Evolutionary conservation across 192 early-diverging fungal species (phyloP), one percentile per base, ranked within the genome.

Genomic region (Podila minutissima): DNA sequence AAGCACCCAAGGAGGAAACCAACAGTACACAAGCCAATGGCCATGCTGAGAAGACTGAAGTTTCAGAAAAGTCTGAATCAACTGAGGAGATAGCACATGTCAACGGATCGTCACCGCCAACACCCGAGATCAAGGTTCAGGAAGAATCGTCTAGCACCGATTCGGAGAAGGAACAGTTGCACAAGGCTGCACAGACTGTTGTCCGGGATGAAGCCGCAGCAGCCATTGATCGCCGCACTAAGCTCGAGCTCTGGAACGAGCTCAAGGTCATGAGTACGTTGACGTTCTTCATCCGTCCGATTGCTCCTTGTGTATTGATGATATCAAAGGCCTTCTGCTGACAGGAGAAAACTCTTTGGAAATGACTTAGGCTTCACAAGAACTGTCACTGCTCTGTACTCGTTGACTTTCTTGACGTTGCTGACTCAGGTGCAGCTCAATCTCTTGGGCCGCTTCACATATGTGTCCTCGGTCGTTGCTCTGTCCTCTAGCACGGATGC

Each of bases 351-450:
- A 4, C 32, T 58, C 19, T 22, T 28, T 31, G n/a, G 13, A 20
- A 59, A 3, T 83, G 35, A 26, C 5, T 50, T 53, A 90, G 92
- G 89, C 86, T 97, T 99, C 85, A 93, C 94, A 17, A 90, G 97
- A 31, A 94, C 95, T 29, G 72, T 97, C 55, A 90, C 95, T 1
- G 86, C 95, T 0, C 82, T 98, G 24, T 99, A 99, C 74, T 88
- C 94, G 32, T 78, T 97, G 55, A 92, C 91, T n/a, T 87, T 98
- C 49, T 82, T 99, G 65, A 94, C 94, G 0, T 69, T 96, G 37
- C 89, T 97, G 15, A 96, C 94, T 12, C 92, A 93, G 58, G 79
- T 95, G 7, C 96, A 99, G 82, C 88, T 99, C 37, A 97, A 95
- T 81, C 85, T 99, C 19, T 82, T 99, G 59, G 98, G 97, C 3